phyloP scores from a whole-genome alignment of 2,329 filamentous ascomycete species.

The Pseudogymnoascus sp. region DNA sequence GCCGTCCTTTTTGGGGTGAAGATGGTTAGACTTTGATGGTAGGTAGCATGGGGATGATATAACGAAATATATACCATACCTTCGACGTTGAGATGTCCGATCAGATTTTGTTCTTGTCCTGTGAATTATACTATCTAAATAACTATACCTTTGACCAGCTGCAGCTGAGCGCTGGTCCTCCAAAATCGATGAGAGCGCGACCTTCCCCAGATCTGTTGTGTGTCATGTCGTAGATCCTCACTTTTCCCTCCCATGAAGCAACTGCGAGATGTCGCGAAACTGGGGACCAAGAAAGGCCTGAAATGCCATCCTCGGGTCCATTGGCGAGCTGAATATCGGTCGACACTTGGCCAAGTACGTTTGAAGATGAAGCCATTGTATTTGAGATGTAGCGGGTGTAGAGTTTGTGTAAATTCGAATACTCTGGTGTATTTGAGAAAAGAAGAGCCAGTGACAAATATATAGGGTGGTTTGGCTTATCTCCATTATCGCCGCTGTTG shows the following conservation, averaged over 20 bases:
- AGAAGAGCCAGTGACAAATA: neutral
- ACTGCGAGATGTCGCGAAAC: slow-evolving; percentile 76
- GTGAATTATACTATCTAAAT: neutral
- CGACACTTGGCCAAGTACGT: slow-evolving; percentile 81
- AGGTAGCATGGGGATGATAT: slow-evolving; percentile 10
- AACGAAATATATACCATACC: neutral
- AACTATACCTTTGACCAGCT: slow-evolving; percentile 76
- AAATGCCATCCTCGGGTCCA: slow-evolving; percentile 85
- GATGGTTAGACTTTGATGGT: slow-evolving; percentile 12
- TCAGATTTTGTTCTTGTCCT: slow-evolving; percentile 1
- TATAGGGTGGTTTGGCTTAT: neutral
- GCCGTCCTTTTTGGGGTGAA: slow-evolving; percentile 63
- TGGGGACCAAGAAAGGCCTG: slow-evolving; percentile 75
- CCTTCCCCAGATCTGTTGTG: slow-evolving; percentile 67
- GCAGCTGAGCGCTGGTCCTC: slow-evolving; percentile 72
- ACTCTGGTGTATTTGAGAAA: neutral
- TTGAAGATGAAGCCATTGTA: slow-evolving; percentile 29
- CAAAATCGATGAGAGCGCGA: slow-evolving; percentile 78
- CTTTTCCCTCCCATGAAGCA: slow-evolving; percentile 94
- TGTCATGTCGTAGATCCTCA: slow-evolving; percentile 90
- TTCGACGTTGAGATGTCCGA: slow-evolving; percentile 3
- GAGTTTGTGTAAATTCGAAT: neutral
- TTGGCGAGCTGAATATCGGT: slow-evolving; percentile 73
- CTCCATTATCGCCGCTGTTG: neutral
- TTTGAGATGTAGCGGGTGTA: neutral